Evolutionary conservation across 257 asterid genomes (phyloP).

Genomic region (Solanum rostratum): DNA sequence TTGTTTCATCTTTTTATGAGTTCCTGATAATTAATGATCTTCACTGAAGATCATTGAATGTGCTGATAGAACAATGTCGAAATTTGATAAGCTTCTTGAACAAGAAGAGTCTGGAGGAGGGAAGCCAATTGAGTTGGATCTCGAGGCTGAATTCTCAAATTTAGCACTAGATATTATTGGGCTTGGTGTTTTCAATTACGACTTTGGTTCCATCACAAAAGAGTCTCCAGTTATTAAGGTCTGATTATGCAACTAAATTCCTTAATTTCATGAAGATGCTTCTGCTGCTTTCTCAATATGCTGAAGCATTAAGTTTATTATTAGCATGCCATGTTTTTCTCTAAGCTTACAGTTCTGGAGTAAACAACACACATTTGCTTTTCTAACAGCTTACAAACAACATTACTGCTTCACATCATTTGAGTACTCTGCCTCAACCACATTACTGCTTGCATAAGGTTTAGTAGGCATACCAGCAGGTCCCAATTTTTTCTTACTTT

Average conservation of each 20-base stretch:
- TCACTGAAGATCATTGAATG: slow-evolving; percentile 74
- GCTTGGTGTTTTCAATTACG: slow-evolving; percentile 82
- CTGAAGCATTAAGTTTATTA: background rate
- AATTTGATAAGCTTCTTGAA: slow-evolving; percentile 62
- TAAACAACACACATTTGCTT: background rate
- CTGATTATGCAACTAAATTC: background rate
- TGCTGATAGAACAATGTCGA: slow-evolving; percentile 53
- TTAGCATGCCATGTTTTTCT: background rate
- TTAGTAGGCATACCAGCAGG: too few species aligned
- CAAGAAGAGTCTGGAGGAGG: slow-evolving; percentile 37
- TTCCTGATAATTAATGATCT: too few species aligned
- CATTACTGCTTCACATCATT: too few species aligned
- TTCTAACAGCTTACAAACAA: background rate
- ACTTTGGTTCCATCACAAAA: slow-evolving; percentile 89
- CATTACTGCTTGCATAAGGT: too few species aligned
- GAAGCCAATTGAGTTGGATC: slow-evolving; percentile 57
- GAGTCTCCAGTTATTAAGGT: slow-evolving; percentile 98
- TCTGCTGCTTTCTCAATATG: background rate
- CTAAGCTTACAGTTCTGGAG: background rate
- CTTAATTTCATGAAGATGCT: background rate
- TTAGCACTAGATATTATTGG: slow-evolving; percentile 96
- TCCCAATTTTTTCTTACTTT: too few species aligned
- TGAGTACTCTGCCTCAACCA: too few species aligned
- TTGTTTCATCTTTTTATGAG: too few species aligned
- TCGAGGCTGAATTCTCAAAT: slow-evolving; percentile 90